A percentile compares a stretch with the other conserved stretches of the same genome.
phyloP scores from a whole-genome alignment of 768 basidiomycete species.

The Auricularia sp. region DNA sequence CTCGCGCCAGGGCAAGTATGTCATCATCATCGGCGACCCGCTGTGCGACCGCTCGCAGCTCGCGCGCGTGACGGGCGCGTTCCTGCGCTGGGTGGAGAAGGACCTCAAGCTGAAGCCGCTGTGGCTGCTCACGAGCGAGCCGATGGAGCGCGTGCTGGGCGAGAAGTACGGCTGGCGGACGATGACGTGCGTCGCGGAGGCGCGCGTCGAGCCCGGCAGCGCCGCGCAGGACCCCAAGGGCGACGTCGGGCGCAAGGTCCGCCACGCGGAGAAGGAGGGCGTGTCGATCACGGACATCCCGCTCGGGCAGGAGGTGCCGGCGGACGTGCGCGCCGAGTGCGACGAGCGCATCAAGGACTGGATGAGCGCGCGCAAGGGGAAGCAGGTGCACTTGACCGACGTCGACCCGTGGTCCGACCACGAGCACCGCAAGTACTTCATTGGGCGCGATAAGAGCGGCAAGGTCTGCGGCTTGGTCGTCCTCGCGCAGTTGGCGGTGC shows the following conservation, averaged over 20 bases:
- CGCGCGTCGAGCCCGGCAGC: constrained; percentile 35
- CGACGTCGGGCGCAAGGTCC: constrained; percentile 52
- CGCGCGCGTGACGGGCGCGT: constrained; percentile 37
- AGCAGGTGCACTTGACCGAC: constrained; percentile 43
- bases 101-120: constrained; percentile 39
- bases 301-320: constrained; percentile 27
- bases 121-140: constrained; percentile 49
- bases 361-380: constrained; percentile 42
- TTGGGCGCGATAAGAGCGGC: constrained; percentile 33
- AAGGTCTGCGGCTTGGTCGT: constrained; percentile 32
- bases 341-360: constrained; percentile 48
- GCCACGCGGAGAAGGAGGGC: constrained; percentile 44
- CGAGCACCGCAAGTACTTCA: constrained; percentile 48
- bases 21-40: constrained; percentile 58
- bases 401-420: constrained; percentile 47
- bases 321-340: constrained; percentile 35
- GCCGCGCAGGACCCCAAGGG: constrained; percentile 36
- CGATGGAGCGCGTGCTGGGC: constrained; percentile 42
- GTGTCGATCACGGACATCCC: constrained; percentile 40
- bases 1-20: constrained; percentile 40
- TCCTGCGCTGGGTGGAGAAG: constrained; percentile 31
- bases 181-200: constrained; percentile 55
- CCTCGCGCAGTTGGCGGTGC: constrained; percentile 30
- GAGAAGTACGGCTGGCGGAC: constrained; percentile 45
- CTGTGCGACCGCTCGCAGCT: constrained; percentile 32